These are phyloP conservation scores for Eucalyptus shirleyi DNA, from an alignment of 345 rosid species.

Conservation along the genomic window DNA sequence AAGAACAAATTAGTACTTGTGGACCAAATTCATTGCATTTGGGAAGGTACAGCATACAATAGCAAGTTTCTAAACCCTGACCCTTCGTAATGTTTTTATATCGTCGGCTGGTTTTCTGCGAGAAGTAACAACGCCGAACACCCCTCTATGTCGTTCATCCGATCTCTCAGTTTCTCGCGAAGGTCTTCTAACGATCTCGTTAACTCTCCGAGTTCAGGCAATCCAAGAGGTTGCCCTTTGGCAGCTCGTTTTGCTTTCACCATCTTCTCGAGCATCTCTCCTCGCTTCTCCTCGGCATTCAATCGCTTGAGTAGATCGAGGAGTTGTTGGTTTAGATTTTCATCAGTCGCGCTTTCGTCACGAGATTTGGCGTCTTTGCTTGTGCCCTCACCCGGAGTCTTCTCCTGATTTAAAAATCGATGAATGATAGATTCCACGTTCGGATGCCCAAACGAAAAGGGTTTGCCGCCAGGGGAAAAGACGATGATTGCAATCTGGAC, in stretches of 20 bases:
- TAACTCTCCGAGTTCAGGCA: conserved; percentile 8
- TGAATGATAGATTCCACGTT: conserved; percentile 26
- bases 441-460: conserved; percentile 58
- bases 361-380: background rate
- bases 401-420: conserved; percentile 10
- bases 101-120: background rate
- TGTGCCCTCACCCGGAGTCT: background rate
- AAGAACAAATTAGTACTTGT: background rate
- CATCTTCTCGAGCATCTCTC: conserved; percentile 6
- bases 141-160: conserved; percentile 14
- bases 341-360: background rate
- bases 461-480: conserved; percentile 64
- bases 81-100: background rate
- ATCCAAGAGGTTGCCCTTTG: background rate
- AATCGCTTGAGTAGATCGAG: conserved; percentile 4
- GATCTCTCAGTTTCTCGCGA: conserved; percentile 2
- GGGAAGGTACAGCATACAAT: background rate
- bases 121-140: conserved; percentile 20
- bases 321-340: background rate
- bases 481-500: conserved; percentile 46
- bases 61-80: background rate
- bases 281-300: conserved; percentile 19
- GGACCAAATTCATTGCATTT: background rate
- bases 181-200: conserved; percentile 6
- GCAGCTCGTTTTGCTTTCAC: conserved; percentile 4